Evolutionary conservation across 495 filamentous ascomycete genomes (phyloP).

Genomic region (Neurospora tetraspora): DNA sequence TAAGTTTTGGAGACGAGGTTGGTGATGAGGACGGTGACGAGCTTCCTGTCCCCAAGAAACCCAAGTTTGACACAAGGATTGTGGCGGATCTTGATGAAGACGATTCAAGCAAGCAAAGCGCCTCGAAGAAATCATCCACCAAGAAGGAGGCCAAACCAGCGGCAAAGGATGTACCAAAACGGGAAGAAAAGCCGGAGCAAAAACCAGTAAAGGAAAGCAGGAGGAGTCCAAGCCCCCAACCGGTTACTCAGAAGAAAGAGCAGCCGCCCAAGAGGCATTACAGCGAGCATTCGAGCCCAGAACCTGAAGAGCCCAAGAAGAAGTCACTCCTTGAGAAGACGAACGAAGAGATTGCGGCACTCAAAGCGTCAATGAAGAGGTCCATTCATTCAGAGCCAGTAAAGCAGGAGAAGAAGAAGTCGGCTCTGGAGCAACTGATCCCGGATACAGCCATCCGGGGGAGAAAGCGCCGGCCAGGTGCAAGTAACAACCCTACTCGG

Average conservation of each 20-base stretch:
- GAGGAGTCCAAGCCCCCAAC: constrained; percentile 15
- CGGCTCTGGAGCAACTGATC: constrained; percentile 72
- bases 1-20: constrained; percentile 88
- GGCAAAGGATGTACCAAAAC: constrained; percentile 22
- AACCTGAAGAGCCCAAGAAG: constrained; percentile 37
- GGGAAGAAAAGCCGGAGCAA: not conserved
- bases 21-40: constrained; percentile 48
- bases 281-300: constrained; percentile 30
- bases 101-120: constrained; percentile 15
- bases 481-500: constrained; percentile 19
- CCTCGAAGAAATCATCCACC: constrained; percentile 12
- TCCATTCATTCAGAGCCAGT: constrained; percentile 50
- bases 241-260: constrained; percentile 10
- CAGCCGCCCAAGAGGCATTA: constrained; percentile 5
- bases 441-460: constrained; percentile 70
- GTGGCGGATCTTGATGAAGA: constrained; percentile 48
- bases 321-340: constrained; percentile 48
- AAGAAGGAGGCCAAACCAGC: constrained; percentile 23
- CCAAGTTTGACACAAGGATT: constrained; percentile 84
- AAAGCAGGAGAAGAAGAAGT: constrained; percentile 46
- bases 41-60: constrained; percentile 62
- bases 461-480: constrained; percentile 62
- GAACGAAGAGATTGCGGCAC: constrained; percentile 80
- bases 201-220: constrained; percentile 11
- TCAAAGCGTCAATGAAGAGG: constrained; percentile 90